Conservation (phyloP, 2,329 filamentous ascomycete genomes). For the Exophiala lecanii-corni region DNA sequence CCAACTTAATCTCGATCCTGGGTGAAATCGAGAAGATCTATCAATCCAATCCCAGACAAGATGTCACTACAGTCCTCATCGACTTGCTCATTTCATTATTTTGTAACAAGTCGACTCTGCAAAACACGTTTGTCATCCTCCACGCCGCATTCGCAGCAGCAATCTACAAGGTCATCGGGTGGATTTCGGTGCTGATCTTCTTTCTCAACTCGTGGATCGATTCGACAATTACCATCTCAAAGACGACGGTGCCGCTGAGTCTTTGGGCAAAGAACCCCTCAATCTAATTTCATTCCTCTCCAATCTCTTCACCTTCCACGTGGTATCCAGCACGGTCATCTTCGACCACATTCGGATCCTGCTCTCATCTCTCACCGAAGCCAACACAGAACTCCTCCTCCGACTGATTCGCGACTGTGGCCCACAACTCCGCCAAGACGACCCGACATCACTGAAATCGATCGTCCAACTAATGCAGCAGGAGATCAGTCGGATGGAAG, state of each 20-base stretch:
- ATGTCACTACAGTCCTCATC: constrained; percentile 76
- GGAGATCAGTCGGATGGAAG: constrained; percentile 62
- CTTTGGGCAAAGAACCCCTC: constrained; percentile 56
- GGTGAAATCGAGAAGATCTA: constrained; percentile 80
- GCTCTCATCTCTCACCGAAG: constrained; percentile 68
- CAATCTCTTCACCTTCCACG: constrained; percentile 87
- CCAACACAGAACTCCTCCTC: constrained; percentile 83
- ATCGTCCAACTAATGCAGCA: constrained; percentile 77
- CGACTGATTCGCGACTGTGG: constrained; percentile 78
- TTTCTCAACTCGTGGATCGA: constrained; percentile 71
- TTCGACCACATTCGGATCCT: constrained; percentile 88
- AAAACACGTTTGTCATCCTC: constrained; percentile 86
- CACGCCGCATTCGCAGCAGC: constrained; percentile 86
- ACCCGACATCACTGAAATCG: constrained; percentile 81
- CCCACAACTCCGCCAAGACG: constrained; percentile 78
- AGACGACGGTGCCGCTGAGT: constrained; percentile 22
- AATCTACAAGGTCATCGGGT: constrained; percentile 82
- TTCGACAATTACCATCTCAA: constrained; percentile 62
- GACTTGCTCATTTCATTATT: constrained; percentile 75
- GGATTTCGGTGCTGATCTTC: constrained; percentile 82
- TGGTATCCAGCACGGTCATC: constrained; percentile 74
- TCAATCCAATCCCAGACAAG: constrained; percentile 74
- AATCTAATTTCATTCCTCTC: constrained; percentile 81
- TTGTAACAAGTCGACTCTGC: constrained; percentile 69
- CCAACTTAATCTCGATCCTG: constrained; percentile 80